These are phyloP conservation scores for Austroboletus niveus DNA, from an alignment of 1,284 basidiomycete species.

Conservation along the genomic window DNA sequence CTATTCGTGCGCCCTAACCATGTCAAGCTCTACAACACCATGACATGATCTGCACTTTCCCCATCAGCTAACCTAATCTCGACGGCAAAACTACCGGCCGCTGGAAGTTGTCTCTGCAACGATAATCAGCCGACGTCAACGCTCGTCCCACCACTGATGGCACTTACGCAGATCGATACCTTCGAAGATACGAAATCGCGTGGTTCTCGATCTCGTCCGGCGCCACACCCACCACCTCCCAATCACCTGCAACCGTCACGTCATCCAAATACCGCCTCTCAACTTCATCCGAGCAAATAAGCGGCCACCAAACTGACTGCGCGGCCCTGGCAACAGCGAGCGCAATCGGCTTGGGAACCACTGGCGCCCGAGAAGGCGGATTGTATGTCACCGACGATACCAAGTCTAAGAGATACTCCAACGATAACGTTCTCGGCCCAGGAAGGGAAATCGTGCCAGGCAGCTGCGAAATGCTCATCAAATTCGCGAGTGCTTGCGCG, in stretches of 20 bases:
- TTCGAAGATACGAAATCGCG: conserved; percentile 88
- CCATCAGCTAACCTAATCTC: conserved; percentile 17
- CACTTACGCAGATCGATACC: conserved; percentile 82
- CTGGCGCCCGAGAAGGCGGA: conserved; percentile 64
- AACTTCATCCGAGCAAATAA: conserved; percentile 90
- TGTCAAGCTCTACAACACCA: conserved; percentile 11
- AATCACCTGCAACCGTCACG: conserved; percentile 58
- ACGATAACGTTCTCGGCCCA: conserved; percentile 86
- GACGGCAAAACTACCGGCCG: conserved; percentile 51
- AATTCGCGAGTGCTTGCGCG: conserved; percentile 84
- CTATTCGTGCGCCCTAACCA: conserved; percentile 24
- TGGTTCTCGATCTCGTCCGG: conserved; percentile 89
- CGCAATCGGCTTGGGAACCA: conserved; percentile 78
- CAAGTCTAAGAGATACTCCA: conserved; percentile 82
- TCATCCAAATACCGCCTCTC: conserved; percentile 88
- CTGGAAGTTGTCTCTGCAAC: conserved; percentile 50
- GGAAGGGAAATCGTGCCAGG: conserved; percentile 79
- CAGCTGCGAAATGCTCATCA: conserved; percentile 64
- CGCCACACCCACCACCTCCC: conserved; percentile 61
- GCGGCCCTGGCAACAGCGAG: conserved; percentile 62
- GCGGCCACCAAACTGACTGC: conserved; percentile 91
- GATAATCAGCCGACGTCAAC: conserved; percentile 17
- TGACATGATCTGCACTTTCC: conserved; percentile 23
- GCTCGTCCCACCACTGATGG: conserved; percentile 4
- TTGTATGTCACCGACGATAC: conserved; percentile 81